Evolutionary conservation across 2,329 filamentous ascomycete genomes (phyloP), one percentile per base, ranked within the genome.

Genomic region (Colletotrichum cereale): DNA sequence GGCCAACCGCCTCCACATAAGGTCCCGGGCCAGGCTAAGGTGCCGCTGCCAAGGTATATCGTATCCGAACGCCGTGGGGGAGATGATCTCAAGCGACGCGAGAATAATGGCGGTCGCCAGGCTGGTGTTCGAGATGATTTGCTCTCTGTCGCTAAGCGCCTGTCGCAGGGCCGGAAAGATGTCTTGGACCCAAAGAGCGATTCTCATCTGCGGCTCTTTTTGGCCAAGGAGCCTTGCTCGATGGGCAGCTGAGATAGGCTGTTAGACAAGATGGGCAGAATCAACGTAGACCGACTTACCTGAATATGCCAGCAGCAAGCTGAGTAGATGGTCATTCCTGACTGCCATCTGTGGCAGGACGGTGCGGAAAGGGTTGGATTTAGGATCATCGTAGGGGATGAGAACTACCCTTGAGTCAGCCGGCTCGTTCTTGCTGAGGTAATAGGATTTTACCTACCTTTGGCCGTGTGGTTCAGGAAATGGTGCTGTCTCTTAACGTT

Each of bases 41-140:
- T 97, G 93, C 62, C 88, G 89, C 78, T 95, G 93, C 94, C 94
- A 97, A 1, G 92, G 88, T 64, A 96, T 92, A 0, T 89, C 86
- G n/a, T 93, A 91, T 65, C 92, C 93, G 77, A 96, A 96, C 0
- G 92, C 92, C 67, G 91, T 92, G 0, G 94, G 94, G 0, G 92
- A 94, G 61, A 96, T 91, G 67, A 96, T 96, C 77, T 96, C 93
- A 26, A 96, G 84, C 1, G 93, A 95, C 0, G 93, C 89, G 56
- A 97, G 87, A 92, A 96, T 95, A 73, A 97, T 95, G 10, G 93
- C 92, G 0, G 93, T 94, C 0, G 93, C 93, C 3, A 97, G 85
- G 66, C 92, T 93, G 21, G 89, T 89, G 75, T 94, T 91, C 0
- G 92, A 91, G 14, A 94, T 90, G 50, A 89, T 88, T 73, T 88